These are phyloP conservation scores for Carex kokanica DNA, from an alignment of 176 grass and related monocot species.

Conservation along the genomic window DNA sequence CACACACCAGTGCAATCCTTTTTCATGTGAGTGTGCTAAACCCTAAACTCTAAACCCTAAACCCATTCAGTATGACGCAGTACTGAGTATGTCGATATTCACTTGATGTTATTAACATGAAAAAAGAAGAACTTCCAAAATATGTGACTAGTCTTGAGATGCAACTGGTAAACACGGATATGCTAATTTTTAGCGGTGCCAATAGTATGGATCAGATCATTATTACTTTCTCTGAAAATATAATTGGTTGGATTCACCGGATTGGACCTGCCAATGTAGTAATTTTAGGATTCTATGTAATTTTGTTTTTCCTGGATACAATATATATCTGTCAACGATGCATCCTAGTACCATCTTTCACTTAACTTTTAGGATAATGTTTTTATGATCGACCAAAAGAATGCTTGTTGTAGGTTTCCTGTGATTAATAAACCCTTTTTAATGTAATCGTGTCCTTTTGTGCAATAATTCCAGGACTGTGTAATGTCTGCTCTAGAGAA, in stretches of 20 bases:
- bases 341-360: neutral
- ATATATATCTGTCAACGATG: neutral
- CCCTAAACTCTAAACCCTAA: too few relatives aligned
- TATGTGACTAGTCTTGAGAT: neutral
- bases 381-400: neutral
- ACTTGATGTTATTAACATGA: neutral
- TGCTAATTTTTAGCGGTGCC: neutral
- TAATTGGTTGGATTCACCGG: neutral
- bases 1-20: conserved; percentile 55
- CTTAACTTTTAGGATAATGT: neutral
- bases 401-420: neutral
- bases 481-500: conserved; percentile 51
- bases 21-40: conserved; percentile 47
- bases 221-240: neutral
- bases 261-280: neutral
- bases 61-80: neutral
- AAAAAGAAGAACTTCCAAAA: neutral
- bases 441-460: neutral
- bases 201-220: neutral
- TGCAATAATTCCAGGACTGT: conserved; percentile 51
- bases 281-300: neutral
- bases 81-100: neutral
- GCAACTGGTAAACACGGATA: neutral
- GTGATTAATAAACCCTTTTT: neutral
- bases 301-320: neutral